Conservation (phyloP, 306 rosid species). For the Quercus mongolica region DNA sequence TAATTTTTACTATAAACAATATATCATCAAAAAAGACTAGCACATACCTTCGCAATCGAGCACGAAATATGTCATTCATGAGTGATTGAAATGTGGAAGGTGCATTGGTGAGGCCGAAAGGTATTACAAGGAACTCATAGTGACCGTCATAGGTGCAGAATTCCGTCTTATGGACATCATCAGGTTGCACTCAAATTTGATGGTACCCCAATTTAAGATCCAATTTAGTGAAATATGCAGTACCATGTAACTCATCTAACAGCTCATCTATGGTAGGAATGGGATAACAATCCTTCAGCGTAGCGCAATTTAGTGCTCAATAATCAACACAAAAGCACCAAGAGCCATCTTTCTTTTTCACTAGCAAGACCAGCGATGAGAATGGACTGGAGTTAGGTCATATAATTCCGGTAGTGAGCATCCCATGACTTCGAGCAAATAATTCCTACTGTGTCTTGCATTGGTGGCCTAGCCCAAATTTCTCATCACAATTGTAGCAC, state of each 20-base stretch:
- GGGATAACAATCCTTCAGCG: background rate
- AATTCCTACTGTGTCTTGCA: no score
- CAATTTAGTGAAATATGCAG: background rate
- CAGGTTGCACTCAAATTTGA: background rate
- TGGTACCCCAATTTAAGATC: background rate
- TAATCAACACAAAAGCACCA: background rate
- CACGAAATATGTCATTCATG: no score
- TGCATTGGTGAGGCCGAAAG: no score
- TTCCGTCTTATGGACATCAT: background rate
- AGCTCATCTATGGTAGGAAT: background rate
- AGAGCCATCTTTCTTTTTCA: background rate
- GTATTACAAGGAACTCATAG: no score
- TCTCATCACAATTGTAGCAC: no score
- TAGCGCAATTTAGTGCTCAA: background rate
- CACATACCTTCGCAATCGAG: no score
- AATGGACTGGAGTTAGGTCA: background rate
- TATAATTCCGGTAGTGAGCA: fast-evolving
- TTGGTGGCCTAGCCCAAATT: no score
- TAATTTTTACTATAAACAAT: no score
- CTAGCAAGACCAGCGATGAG: background rate
- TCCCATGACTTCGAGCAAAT: background rate
- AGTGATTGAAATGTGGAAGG: no score
- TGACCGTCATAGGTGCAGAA: background rate
- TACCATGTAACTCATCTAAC: background rate
- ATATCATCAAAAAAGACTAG: no score